phyloP scores from a whole-genome alignment of 768 basidiomycete genomes.

The Amylocystis lapponica region DNA sequence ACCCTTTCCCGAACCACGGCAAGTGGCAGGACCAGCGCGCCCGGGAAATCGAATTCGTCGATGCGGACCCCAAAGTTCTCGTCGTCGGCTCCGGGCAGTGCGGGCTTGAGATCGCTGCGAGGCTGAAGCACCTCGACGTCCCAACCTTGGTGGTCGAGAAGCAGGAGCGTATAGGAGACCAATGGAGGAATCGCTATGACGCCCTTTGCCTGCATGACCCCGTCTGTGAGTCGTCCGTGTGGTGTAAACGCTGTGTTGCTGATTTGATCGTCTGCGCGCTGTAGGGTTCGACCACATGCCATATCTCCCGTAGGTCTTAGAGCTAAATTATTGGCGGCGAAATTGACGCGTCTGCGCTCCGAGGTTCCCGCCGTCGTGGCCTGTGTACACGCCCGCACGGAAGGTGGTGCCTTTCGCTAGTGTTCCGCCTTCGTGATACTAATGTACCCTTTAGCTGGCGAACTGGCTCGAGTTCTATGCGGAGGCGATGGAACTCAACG shows the following conservation, averaged over 20 bases:
- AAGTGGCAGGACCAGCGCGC: slow-evolving; percentile 36
- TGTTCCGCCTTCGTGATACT: not conserved
- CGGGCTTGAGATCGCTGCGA: slow-evolving; percentile 51
- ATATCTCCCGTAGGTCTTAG: slow-evolving; percentile 44
- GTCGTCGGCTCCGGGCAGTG: slow-evolving; percentile 48
- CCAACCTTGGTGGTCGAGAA: slow-evolving; percentile 56
- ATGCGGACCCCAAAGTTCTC: slow-evolving; percentile 47
- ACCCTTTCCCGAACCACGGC: slow-evolving; percentile 31
- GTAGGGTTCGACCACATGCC: slow-evolving; percentile 47
- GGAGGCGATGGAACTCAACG: slow-evolving; percentile 51
- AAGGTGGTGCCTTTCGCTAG: slow-evolving; percentile 28
- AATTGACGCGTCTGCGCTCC: not conserved
- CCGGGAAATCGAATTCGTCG: slow-evolving; percentile 32
- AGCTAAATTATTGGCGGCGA: not conserved
- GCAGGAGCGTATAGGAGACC: slow-evolving; percentile 51
- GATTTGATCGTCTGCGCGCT: not conserved
- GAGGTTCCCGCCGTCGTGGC: slow-evolving; percentile 60
- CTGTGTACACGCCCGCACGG: slow-evolving; percentile 49
- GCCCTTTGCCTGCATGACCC: slow-evolving; percentile 62
- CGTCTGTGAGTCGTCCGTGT: slow-evolving; percentile 50
- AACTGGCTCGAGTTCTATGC: slow-evolving; percentile 67
- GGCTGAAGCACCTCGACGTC: slow-evolving; percentile 48
- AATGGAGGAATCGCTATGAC: slow-evolving; percentile 64
- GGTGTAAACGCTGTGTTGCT: not conserved
- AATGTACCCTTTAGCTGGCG: slow-evolving; percentile 36